A percentile compares a stretch with the other conserved stretches of the same genome.
These are phyloP conservation scores for Yamadazyma aaseri DNA, from an alignment of 1,139 yeast genomes.

Conservation along the genomic window DNA sequence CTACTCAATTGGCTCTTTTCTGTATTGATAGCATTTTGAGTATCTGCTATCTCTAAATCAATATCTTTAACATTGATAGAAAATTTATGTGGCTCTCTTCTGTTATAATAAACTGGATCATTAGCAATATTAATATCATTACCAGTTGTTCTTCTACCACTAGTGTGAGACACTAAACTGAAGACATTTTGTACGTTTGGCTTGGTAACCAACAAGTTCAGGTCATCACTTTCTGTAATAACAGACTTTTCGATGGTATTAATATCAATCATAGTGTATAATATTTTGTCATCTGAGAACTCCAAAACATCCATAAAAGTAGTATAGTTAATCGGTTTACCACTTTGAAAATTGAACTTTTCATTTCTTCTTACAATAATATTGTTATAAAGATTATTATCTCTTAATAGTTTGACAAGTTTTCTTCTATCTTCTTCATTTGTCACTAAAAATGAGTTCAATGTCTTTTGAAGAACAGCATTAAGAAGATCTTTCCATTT, in stretches of 20 bases:
- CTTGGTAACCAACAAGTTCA: conserved; percentile 31
- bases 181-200: conserved; percentile 48
- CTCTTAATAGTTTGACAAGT: conserved; percentile 44
- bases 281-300: conserved; percentile 52
- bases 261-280: conserved; percentile 65
- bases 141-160: conserved; percentile 41
- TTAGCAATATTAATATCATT: conserved; percentile 46
- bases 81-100: conserved; percentile 30
- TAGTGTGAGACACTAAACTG: conserved; percentile 39
- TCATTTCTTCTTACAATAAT: conserved; percentile 60
- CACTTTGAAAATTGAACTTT: conserved; percentile 47
- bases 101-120: conserved; percentile 55
- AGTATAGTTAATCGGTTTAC: conserved; percentile 27
- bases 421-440: conserved; percentile 58
- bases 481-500: conserved; percentile 68
- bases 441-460: conserved; percentile 68
- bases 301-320: conserved; percentile 63
- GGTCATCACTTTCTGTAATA: conserved; percentile 53
- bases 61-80: conserved; percentile 20
- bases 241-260: conserved; percentile 59
- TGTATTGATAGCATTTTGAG: conserved; percentile 9
- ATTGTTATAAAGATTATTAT: conserved; percentile 22
- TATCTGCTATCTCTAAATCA: conserved; percentile 16
- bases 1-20: conserved; percentile 18
- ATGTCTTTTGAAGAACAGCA: conserved; percentile 38